A percentile compares a stretch with the other conserved stretches of the same genome.
These are phyloP conservation scores for Aspergillus tamarii DNA, from an alignment of 2,329 filamentous ascomycete genomes.

Conservation along the genomic window DNA sequence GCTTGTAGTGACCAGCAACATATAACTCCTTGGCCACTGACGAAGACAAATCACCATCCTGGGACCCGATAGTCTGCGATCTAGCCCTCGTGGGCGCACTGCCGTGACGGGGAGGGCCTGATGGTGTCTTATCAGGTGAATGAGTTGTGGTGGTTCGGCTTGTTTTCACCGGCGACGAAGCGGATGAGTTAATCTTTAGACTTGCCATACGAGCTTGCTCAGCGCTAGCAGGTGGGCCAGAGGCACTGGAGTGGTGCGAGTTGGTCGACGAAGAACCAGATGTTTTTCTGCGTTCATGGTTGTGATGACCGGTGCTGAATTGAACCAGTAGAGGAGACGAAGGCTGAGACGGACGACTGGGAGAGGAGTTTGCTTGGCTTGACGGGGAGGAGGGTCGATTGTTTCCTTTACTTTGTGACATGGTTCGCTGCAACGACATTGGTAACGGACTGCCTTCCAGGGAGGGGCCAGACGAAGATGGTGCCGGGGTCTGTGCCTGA, in stretches of 20 bases:
- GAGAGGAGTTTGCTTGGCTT: conserved; percentile 79
- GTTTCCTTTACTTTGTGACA: conserved; percentile 78
- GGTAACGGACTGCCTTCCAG: conserved; percentile 85
- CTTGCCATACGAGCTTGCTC: conserved; percentile 68
- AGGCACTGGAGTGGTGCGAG: conserved; percentile 74
- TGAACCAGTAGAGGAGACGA: conserved; percentile 94
- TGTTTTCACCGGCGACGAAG: conserved; percentile 58
- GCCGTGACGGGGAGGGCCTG: conserved; percentile 64
- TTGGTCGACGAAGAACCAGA: conserved; percentile 85
- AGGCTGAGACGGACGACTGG: conserved; percentile 79
- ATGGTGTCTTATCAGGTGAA: conserved; percentile 64
- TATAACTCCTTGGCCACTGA: conserved; percentile 64
- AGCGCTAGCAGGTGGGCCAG: conserved; percentile 71
- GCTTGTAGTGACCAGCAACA: conserved; percentile 75
- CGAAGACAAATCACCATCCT: conserved; percentile 79
- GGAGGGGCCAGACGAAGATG: conserved; percentile 65
- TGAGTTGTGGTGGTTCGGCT: conserved; percentile 43
- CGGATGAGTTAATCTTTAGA: conserved; percentile 54
- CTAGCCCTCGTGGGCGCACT: conserved; percentile 70
- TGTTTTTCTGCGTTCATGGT: conserved; percentile 83
- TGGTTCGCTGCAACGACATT: conserved; percentile 76
- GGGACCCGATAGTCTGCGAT: conserved; percentile 90
- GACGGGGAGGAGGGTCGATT: conserved; percentile 88
- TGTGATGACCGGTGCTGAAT: conserved; percentile 78
- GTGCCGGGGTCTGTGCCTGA: conserved; percentile 15